phyloP scores from a whole-genome alignment of 2,329 filamentous ascomycete species.

The Dactylonectria estremocensis region DNA sequence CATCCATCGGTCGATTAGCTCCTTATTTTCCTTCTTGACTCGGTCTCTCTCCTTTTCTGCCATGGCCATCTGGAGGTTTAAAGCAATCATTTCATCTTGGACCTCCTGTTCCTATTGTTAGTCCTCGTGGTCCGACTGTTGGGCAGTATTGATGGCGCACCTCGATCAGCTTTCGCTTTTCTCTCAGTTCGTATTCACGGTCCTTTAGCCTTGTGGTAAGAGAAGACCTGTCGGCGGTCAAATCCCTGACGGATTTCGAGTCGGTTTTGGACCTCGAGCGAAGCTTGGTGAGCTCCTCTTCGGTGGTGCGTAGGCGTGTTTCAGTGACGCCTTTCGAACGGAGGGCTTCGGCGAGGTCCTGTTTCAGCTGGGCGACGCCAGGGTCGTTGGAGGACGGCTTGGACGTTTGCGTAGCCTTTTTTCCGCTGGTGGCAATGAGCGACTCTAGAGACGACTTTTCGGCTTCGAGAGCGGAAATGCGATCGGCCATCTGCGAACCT shows the following conservation, averaged over 20 bases:
- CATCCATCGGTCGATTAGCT: constrained; percentile 94
- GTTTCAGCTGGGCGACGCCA: constrained; percentile 67
- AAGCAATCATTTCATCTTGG: constrained; percentile 91
- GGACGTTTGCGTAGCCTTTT: constrained; percentile 32
- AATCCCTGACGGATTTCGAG: constrained; percentile 69
- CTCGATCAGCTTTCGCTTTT: constrained; percentile 87
- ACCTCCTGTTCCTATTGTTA: constrained; percentile 70
- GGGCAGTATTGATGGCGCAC: constrained; percentile 55
- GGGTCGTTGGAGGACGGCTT: constrained; percentile 49
- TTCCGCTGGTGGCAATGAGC: constrained; percentile 45
- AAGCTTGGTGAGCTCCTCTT: constrained; percentile 76
- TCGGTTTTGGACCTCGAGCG: constrained; percentile 74
- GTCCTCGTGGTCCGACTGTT: neutral
- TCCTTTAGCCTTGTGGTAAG: constrained; percentile 81
- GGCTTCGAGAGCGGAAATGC: constrained; percentile 74
- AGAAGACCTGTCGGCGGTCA: constrained; percentile 74
- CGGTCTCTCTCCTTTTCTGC: constrained; percentile 82
- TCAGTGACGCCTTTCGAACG: constrained; percentile 80
- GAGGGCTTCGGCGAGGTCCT: constrained; percentile 83
- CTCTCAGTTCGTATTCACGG: constrained; percentile 86
- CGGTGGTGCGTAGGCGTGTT: constrained; percentile 72
- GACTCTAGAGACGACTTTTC: constrained; percentile 63
- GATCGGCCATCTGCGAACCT: constrained; percentile 79
- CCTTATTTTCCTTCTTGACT: constrained; percentile 86
- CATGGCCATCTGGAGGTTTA: constrained; percentile 91